A percentile compares a stretch with the other conserved stretches of the same genome.
These are phyloP conservation scores for Gossypium anomalum DNA, from an alignment of 345 rosid genomes.

Conservation along the genomic window DNA sequence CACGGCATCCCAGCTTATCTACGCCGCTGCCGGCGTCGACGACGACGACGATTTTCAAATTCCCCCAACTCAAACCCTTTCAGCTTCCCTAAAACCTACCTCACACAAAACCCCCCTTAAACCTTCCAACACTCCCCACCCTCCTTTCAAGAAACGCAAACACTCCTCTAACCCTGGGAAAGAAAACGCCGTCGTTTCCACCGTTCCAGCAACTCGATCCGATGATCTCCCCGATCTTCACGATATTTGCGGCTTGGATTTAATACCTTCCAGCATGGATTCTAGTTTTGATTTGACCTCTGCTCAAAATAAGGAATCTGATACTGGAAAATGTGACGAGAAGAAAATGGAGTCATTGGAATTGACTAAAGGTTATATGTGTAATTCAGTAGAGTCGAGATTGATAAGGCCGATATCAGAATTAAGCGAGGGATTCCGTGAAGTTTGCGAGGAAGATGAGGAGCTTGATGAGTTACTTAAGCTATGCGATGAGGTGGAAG, in stretches of 20 bases:
- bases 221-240: not conserved
- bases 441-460: constrained; percentile 32
- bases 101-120: constrained; percentile 26
- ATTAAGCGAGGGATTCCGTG: constrained; percentile 6
- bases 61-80: constrained; percentile 37
- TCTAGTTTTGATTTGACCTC: constrained; percentile 19
- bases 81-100: constrained; percentile 7
- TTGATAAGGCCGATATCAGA: constrained; percentile 24
- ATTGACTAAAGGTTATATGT: constrained; percentile 37
- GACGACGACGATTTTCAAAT: constrained; percentile 65
- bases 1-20: not conserved
- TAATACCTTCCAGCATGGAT: constrained; percentile 59
- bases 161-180: constrained; percentile 29
- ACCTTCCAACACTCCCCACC: constrained; percentile 28
- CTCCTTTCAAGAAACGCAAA: constrained; percentile 37
- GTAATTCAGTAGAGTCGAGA: constrained; percentile 67
- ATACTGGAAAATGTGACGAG: not conserved
- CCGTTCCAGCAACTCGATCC: not conserved
- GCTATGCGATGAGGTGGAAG: constrained; percentile 44
- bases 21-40: not conserved
- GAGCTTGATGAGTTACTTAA: constrained; percentile 56
- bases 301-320: constrained; percentile 5
- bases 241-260: constrained; percentile 52
- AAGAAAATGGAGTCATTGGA: constrained; percentile 25
- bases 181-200: constrained; percentile 38